Evolutionary conservation across 306 rosid species (phyloP).

Genomic region (Inga oerstediana): DNA sequence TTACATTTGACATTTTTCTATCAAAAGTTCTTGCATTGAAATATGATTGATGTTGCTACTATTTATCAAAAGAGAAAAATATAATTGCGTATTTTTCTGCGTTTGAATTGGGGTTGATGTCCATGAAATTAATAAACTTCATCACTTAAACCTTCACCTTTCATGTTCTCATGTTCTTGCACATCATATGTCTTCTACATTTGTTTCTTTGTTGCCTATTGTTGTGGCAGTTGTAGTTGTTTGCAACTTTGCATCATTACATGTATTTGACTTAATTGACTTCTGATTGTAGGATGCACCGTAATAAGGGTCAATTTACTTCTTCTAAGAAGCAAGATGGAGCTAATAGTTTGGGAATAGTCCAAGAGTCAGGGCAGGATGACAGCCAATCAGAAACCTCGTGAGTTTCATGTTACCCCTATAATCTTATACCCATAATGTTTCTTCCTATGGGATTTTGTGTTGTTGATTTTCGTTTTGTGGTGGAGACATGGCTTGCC

Average conservation of each 20-base stretch:
- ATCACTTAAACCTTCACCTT: background rate
- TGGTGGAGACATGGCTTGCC: constrained; percentile 18
- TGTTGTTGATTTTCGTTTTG: constrained; percentile 28
- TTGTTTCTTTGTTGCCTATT: background rate
- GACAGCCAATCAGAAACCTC: constrained; percentile 64
- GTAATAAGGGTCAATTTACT: constrained; percentile 95
- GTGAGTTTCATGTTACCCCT: constrained; percentile 55
- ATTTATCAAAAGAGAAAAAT: background rate
- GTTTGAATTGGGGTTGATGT: constrained; percentile 11
- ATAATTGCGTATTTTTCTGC: constrained; percentile 4
- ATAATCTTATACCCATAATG: constrained; percentile 2
- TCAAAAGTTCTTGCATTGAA: background rate
- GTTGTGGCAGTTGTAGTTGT: constrained; percentile 17
- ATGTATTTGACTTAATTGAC: constrained; percentile 31
- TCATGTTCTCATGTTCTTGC: background rate
- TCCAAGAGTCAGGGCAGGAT: constrained; percentile 78
- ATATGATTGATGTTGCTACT: constrained; percentile 5
- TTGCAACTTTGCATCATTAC: constrained; percentile 19
- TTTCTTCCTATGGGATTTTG: background rate
- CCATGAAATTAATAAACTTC: background rate
- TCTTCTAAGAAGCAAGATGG: constrained; percentile 89
- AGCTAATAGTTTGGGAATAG: constrained; percentile 58
- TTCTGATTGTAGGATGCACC: constrained; percentile 80
- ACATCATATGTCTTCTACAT: background rate
- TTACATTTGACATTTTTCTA: background rate